These are phyloP conservation scores for Musa troglodytarum DNA, from an alignment of 176 grass and related monocot species.

Conservation along the genomic window DNA sequence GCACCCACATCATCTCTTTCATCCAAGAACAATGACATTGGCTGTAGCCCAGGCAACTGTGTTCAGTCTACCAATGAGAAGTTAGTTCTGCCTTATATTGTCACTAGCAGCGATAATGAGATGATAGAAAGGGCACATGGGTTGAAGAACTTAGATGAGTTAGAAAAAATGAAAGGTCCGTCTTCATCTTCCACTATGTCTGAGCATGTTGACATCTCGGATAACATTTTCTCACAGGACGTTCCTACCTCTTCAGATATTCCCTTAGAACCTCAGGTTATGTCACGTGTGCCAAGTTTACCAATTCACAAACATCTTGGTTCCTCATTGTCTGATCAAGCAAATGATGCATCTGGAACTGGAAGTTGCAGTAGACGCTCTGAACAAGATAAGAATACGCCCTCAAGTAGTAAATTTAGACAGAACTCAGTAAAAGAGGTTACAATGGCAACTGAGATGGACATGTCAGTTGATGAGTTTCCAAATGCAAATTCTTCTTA, in stretches of 20 bases:
- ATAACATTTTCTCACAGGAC: neutral
- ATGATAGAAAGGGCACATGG: constrained; percentile 45
- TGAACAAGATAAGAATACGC: constrained; percentile 55
- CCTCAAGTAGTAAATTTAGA: constrained; percentile 53
- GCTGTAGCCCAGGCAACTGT: constrained; percentile 20
- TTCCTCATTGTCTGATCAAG: constrained; percentile 32
- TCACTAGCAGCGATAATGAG: constrained; percentile 45
- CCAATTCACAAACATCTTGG: constrained; percentile 37
- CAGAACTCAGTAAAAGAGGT: constrained; percentile 70
- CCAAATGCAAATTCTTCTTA: constrained; percentile 31
- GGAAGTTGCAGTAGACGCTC: constrained; percentile 63
- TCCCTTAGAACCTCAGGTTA: constrained; percentile 32
- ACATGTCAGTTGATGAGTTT: constrained; percentile 46
- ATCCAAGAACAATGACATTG: constrained; percentile 28
- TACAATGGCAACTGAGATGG: constrained; percentile 52
- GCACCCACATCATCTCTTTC: constrained; percentile 22
- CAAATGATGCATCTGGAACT: constrained; percentile 32
- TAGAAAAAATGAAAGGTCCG: neutral
- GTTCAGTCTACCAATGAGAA: constrained; percentile 28
- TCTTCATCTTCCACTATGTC: constrained; percentile 5
- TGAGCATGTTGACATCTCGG: constrained; percentile 1
- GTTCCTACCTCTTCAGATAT: constrained; percentile 18
- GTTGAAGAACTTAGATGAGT: constrained; percentile 32
- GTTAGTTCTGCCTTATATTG: constrained; percentile 53
- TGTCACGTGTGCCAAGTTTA: constrained; percentile 49